Base-by-base conservation (phyloP, 106 monocot species). In the Apostasia ramifera region DNA sequence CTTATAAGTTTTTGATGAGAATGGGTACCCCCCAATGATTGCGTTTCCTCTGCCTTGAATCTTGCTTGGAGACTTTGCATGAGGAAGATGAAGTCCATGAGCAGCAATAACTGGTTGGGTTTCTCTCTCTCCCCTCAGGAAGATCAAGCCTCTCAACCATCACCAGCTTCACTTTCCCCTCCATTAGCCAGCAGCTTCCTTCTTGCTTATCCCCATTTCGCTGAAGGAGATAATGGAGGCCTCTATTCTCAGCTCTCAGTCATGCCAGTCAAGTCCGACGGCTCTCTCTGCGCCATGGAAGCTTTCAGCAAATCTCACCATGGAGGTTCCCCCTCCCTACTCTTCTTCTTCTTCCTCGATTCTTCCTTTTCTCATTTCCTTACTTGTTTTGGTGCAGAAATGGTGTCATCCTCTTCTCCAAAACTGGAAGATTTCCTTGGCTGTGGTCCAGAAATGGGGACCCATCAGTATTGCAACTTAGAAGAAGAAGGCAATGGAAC, bases 251-350 rank as follows among this genome's bases (percentile, higher is more conserved):
- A 87, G 43, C 44, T 90, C 40, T 48, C 61, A 44, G 76, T 79
- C 63, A 86, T 93, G 89, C 97, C 97, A 5, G 74, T 98, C 57
- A 98, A 89, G 67, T 98, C 97, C 67, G 92, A 98, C 80, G 97
- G 97, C 10, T 89, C 97, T 70, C 92, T 97, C 45, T 97, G 97
- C 81, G 69, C 87, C 78, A 92, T 92, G 97, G 97, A 97, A 87
- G 85, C 88, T 7, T 76, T 88, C 76, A 76, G 26, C 45, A 80
- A 81, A 71, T 83, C 90, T 52, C 80, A 76, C 38, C 84, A 85
- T 50, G 39, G 83, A 76, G 81, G 83, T 90, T 55, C 45, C 57
- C 44, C 48, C 37, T 45, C 43, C 42, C 47, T 53, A 8, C 37
- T 71, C 8, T 40, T 76, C 9, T 15, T 54, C 57, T 40, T 7